A percentile compares a stretch with the other conserved stretches of the same genome.
These are phyloP conservation scores for Microbotryum saponariae DNA, from an alignment of 1,284 basidiomycete genomes.

Conservation along the genomic window DNA sequence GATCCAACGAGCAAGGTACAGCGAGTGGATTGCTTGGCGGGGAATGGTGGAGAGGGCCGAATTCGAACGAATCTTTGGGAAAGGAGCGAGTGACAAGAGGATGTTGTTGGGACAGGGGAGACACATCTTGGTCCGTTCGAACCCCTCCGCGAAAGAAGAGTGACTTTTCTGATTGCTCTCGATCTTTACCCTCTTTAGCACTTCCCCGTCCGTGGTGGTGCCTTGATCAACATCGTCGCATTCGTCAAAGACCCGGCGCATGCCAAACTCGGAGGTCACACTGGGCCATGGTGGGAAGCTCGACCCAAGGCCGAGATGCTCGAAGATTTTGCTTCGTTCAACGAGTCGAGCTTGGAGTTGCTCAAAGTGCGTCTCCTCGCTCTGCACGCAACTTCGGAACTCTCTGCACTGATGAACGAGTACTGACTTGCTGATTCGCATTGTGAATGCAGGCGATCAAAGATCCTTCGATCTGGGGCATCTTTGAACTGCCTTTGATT, in stretches of 20 bases:
- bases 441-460: constrained; percentile 13
- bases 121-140: constrained; percentile 34
- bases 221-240: constrained; percentile 35
- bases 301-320: constrained; percentile 35
- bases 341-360: constrained; percentile 28
- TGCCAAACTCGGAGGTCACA: constrained; percentile 26
- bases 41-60: constrained; percentile 32
- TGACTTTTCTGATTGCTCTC: background rate
- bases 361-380: constrained; percentile 17
- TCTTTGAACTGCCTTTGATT: constrained; percentile 13
- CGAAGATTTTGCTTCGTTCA: constrained; percentile 35
- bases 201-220: constrained; percentile 38
- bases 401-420: no score
- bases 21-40: constrained; percentile 32
- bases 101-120: constrained; percentile 32
- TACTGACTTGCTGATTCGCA: no score
- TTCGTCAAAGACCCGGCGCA: constrained; percentile 29
- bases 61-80: constrained; percentile 33
- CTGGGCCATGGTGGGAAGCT: constrained; percentile 35
- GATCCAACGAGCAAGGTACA: constrained; percentile 34
- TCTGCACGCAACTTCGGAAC: no score
- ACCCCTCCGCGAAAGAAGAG: background rate
- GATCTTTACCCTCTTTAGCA: constrained; percentile 8
- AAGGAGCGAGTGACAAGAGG: constrained; percentile 31
- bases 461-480: constrained; percentile 24